phyloP scores from a whole-genome alignment of 2,329 filamentous ascomycete species.

The Blastomyces parvus region DNA sequence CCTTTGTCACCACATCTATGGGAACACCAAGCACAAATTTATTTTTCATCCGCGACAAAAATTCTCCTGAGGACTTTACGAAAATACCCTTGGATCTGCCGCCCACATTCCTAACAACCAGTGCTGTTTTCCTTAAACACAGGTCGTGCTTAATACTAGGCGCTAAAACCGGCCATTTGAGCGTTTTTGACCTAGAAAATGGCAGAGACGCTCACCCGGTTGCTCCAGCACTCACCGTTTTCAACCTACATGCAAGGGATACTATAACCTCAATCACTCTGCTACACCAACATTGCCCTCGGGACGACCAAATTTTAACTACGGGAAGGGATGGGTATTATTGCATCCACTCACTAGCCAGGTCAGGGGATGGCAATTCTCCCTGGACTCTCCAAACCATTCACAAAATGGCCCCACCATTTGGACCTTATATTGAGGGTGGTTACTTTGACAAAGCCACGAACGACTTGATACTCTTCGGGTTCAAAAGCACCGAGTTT shows the following conservation, averaged over 20 bases:
- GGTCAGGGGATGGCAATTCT: slow-evolving; percentile 21
- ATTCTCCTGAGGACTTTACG: slow-evolving; percentile 3
- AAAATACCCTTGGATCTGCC: slow-evolving; percentile 52
- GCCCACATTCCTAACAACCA: slow-evolving; percentile 44
- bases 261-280: slow-evolving; percentile 56
- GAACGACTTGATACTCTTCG: slow-evolving; percentile 60
- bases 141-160: slow-evolving; percentile 42
- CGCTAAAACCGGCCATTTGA: slow-evolving; percentile 47
- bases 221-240: slow-evolving; percentile 14
- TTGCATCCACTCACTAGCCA: slow-evolving; percentile 48
- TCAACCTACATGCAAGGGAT: slow-evolving; percentile 44
- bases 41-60: slow-evolving; percentile 7
- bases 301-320: slow-evolving; percentile 47
- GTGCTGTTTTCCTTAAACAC: slow-evolving; percentile 32
- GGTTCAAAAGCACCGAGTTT: slow-evolving; percentile 72
- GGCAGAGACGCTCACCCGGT: background rate
- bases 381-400: slow-evolving; percentile 40
- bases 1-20: slow-evolving; percentile 10
- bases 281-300: slow-evolving; percentile 16
- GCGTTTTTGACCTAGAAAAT: slow-evolving; percentile 33
- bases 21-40: slow-evolving; percentile 7
- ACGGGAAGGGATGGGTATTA: slow-evolving; percentile 70
- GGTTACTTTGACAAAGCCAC: slow-evolving; percentile 48
- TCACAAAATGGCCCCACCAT: slow-evolving; percentile 59
- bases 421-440: slow-evolving; percentile 68